phyloP scores from a whole-genome alignment of 257 asterid genomes.

The Cruciata laevipes region DNA sequence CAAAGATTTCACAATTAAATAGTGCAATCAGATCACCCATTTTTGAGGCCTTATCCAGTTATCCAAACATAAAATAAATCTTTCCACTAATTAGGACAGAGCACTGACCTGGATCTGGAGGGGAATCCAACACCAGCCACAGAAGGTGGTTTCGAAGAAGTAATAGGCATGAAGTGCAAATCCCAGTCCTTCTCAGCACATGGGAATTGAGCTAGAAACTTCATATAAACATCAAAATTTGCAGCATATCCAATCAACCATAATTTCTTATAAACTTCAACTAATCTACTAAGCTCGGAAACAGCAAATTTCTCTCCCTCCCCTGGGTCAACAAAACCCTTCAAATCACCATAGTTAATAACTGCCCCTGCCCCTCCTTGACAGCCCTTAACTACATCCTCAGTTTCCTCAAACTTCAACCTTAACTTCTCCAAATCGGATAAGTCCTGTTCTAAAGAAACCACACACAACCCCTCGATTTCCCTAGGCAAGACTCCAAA shows the following conservation, averaged over 20 bases:
- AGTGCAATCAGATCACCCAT: background rate
- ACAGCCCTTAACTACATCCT: constrained; percentile 29
- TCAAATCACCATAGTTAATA: constrained; percentile 62
- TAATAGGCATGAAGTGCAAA: constrained; percentile 76
- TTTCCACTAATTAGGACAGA: background rate
- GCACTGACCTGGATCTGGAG: constrained; percentile 49
- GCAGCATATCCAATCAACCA: constrained; percentile 68
- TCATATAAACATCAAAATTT: constrained; percentile 47
- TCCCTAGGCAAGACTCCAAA: constrained; percentile 45
- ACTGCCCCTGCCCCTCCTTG: constrained; percentile 51
- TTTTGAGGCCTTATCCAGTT: background rate
- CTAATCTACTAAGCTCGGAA: constrained; percentile 40
- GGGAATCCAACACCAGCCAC: constrained; percentile 41
- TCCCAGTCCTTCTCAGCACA: constrained; percentile 63
- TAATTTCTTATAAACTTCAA: constrained; percentile 42
- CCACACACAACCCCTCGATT: constrained; percentile 40
- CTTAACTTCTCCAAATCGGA: constrained; percentile 41
- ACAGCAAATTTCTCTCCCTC: constrained; percentile 37
- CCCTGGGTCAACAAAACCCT: constrained; percentile 44
- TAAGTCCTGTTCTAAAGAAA: constrained; percentile 49
- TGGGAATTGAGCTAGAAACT: constrained; percentile 50
- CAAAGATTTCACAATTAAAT: constrained; percentile 9
- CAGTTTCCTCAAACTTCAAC: constrained; percentile 47
- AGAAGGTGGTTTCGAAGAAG: constrained; percentile 33
- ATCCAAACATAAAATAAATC: background rate